Percentiles rank a stretch among this genome's conserved stretches.
These are phyloP conservation scores for Ziziphus jujuba DNA, from an alignment of 306 rosid genomes.

Conservation along the genomic window DNA sequence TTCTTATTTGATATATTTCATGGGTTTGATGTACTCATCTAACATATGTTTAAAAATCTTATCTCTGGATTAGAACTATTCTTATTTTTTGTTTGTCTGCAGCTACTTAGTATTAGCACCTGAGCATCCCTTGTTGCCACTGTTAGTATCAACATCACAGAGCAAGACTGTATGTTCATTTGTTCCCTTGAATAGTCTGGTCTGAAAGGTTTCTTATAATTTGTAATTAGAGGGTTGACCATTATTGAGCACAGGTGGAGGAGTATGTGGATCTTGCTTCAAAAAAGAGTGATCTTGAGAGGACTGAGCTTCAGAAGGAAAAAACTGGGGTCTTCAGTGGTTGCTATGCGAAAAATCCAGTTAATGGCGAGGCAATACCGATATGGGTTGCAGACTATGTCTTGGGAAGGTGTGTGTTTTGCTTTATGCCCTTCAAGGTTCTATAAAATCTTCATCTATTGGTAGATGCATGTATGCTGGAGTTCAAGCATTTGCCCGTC, in stretches of 20 bases:
- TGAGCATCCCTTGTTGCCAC: slow-evolving; percentile 72
- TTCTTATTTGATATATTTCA: slow-evolving; percentile 18
- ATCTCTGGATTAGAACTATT: neutral
- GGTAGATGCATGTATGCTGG: slow-evolving; percentile 11
- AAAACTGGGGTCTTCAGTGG: slow-evolving; percentile 92
- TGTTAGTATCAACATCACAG: slow-evolving; percentile 52
- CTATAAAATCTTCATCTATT: slow-evolving; percentile 9
- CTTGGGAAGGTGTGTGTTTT: slow-evolving; percentile 84
- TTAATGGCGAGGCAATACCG: slow-evolving; percentile 77
- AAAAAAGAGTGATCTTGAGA: slow-evolving; percentile 94
- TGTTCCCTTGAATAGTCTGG: slow-evolving; percentile 33
- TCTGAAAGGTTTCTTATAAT: slow-evolving; percentile 34
- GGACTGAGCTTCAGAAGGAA: slow-evolving; percentile 98
- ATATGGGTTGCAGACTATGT: slow-evolving; percentile 99
- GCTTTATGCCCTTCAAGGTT: slow-evolving; percentile 12
- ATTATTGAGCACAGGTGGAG: slow-evolving; percentile 67
- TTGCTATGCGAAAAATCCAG: slow-evolving; percentile 88
- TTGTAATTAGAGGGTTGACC: slow-evolving; percentile 34
- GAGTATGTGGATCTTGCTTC: slow-evolving; percentile 75
- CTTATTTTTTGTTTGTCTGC: slow-evolving; percentile 35
- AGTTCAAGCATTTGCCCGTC: slow-evolving; percentile 6
- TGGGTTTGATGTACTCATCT: slow-evolving; percentile 9
- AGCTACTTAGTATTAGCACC: slow-evolving; percentile 96
- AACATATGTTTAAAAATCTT: neutral
- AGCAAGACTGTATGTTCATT: slow-evolving; percentile 55